Percentiles rank a stretch among this genome's conserved stretches.
Evolutionary conservation across 257 asterid genomes (phyloP).

Genomic region (Jaltomata sinuosa): DNA sequence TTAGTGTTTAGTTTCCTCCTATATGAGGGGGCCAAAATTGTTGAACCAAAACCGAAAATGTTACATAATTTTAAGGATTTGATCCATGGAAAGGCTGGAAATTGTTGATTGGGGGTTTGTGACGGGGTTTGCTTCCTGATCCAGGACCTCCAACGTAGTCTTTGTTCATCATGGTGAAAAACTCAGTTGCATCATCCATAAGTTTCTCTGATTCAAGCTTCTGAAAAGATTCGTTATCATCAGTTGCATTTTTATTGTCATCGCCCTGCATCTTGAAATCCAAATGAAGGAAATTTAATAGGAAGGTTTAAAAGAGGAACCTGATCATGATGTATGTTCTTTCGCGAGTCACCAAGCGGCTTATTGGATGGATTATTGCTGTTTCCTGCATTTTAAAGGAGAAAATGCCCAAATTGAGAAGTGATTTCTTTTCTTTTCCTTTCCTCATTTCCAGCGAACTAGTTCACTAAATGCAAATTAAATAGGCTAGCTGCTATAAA

Average conservation of each 20-base stretch:
- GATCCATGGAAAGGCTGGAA: conserved; percentile 4
- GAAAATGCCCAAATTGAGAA: not conserved
- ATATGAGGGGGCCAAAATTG: not conserved
- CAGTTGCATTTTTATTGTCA: not conserved
- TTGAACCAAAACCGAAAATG: not conserved
- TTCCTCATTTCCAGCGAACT: not conserved
- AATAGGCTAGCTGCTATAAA: not conserved
- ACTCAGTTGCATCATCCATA: not conserved
- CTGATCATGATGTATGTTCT: not conserved
- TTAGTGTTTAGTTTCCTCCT: not conserved
- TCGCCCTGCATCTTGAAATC: not conserved
- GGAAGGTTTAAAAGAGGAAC: not conserved
- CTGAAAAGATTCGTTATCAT: not conserved
- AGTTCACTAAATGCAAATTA: not conserved
- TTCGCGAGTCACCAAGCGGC: not conserved
- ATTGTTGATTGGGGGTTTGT: conserved; percentile 12
- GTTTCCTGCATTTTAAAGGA: conserved; percentile 10
- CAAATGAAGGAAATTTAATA: not conserved
- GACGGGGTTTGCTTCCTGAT: not conserved
- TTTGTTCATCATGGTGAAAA: conserved; percentile 5
- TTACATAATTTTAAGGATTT: not conserved
- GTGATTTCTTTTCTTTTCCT: not conserved
- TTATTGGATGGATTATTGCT: not conserved
- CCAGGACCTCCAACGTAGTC: conserved; percentile 1
- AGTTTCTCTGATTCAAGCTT: not conserved